A percentile compares a stretch with the other conserved stretches of the same genome.
These are phyloP conservation scores for Podospora didyma DNA, from an alignment of 495 filamentous ascomycete genomes.

Conservation along the genomic window DNA sequence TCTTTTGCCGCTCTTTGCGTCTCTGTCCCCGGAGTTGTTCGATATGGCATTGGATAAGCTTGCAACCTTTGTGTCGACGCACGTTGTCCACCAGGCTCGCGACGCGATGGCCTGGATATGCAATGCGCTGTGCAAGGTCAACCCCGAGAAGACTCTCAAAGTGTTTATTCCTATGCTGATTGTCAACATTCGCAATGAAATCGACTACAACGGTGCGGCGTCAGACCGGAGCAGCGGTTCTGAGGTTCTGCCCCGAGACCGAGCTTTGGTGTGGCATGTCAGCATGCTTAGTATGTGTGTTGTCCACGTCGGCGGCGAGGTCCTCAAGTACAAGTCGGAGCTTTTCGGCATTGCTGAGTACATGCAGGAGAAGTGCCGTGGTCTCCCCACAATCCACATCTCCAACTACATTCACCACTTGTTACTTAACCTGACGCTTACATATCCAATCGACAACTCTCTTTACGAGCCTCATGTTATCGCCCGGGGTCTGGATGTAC, in stretches of 20 bases:
- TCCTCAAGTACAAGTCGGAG: conserved; percentile 81
- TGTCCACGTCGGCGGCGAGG: conserved; percentile 87
- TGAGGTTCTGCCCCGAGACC: conserved; percentile 88
- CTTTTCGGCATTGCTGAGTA: conserved; percentile 88
- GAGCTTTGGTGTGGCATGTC: conserved; percentile 93
- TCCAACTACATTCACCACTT: conserved; percentile 98
- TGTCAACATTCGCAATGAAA: conserved; percentile 89
- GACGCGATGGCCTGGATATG: conserved; percentile 99
- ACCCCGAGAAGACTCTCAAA: conserved; percentile 86
- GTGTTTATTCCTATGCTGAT: conserved; percentile 85
- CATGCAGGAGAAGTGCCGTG: conserved; percentile 92
- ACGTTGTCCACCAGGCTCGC: conserved; percentile 94
- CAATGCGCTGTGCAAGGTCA: conserved; percentile 90
- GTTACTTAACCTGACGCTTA: conserved; percentile 93
- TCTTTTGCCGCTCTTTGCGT: conserved; percentile 84
- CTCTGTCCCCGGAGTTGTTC: conserved; percentile 89
- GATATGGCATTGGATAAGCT: conserved; percentile 90
- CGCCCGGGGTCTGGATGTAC: conserved; percentile 49
- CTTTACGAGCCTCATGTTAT: conserved; percentile 70
- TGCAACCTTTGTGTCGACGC: conserved; percentile 84
- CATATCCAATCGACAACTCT: conserved; percentile 83
- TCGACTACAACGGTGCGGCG: conserved; percentile 94
- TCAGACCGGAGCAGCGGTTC: conserved; percentile 90
- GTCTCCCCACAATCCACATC: conserved; percentile 89
- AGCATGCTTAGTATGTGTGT: conserved; percentile 98